Conservation (phyloP, 1,284 basidiomycete genomes). For the Pholiota adiposa region DNA sequence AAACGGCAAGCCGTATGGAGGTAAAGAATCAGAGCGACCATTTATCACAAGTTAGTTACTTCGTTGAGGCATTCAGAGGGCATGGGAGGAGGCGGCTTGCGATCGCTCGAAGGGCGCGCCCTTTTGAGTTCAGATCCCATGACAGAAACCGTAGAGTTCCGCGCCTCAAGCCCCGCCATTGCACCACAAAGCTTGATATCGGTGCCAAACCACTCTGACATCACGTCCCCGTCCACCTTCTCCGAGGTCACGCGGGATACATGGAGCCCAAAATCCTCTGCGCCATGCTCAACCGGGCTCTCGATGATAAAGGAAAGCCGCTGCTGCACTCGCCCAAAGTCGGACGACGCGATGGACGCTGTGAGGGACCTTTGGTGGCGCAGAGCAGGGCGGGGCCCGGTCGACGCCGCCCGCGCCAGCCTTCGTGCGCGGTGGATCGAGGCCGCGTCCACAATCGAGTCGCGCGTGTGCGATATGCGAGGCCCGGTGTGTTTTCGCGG, state of each 20-base stretch:
- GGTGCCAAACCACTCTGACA: slow-evolving; percentile 15
- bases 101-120: slow-evolving; percentile 24
- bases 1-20: not conserved
- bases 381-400: not conserved
- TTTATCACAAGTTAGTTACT: not conserved
- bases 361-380: slow-evolving; percentile 15
- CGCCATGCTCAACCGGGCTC: slow-evolving; percentile 34
- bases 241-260: slow-evolving; percentile 14
- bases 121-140: slow-evolving; percentile 8
- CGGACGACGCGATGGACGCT: slow-evolving; percentile 18
- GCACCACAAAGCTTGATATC: slow-evolving; percentile 32
- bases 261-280: slow-evolving; percentile 29
- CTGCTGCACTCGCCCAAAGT: slow-evolving; percentile 16
- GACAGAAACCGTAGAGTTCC: slow-evolving; percentile 16
- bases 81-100: slow-evolving; percentile 28
- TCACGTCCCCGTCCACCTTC: slow-evolving; percentile 5
- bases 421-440: slow-evolving; percentile 26
- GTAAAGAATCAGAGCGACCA: not conserved
- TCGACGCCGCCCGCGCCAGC: slow-evolving; percentile 12
- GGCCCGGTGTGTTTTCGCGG: slow-evolving; percentile 15
- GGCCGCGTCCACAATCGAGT: slow-evolving; percentile 31
- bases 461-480: slow-evolving; percentile 33
- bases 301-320: slow-evolving; percentile 33
- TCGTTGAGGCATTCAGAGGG: slow-evolving; percentile 11
- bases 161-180: slow-evolving; percentile 29